Percentiles rank a stretch among this genome's conserved stretches.
These are phyloP conservation scores for Gossypium mustelinum DNA, from an alignment of 345 rosid genomes.

Conservation along the genomic window DNA sequence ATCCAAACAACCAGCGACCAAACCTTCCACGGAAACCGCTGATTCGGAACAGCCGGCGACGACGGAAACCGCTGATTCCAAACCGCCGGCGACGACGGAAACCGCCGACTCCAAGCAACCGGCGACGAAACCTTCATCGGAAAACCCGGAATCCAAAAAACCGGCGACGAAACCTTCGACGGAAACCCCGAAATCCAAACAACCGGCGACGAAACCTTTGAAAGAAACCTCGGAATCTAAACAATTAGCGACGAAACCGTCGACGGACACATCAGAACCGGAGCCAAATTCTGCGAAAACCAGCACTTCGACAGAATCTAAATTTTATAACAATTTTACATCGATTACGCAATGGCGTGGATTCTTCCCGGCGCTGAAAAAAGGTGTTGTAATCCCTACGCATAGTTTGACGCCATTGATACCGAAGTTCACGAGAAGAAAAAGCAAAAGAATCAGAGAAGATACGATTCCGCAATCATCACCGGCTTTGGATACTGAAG, in stretches of 20 bases:
- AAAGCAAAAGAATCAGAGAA: conserved; percentile 57
- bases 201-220: too few species aligned
- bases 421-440: conserved; percentile 70
- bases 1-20: neutral
- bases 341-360: conserved; percentile 38
- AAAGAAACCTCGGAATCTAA: neutral
- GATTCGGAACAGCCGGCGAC: conserved; percentile 1
- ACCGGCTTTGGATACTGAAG: conserved; percentile 45
- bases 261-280: conserved; percentile 21
- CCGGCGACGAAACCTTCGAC: too few species aligned
- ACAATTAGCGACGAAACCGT: neutral
- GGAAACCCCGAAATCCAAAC: too few species aligned
- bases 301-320: conserved; percentile 24
- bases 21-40: neutral
- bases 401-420: conserved; percentile 41
- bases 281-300: conserved; percentile 42
- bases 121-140: too few species aligned
- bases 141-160: neutral
- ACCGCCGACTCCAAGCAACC: too few species aligned
- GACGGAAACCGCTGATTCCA: too few species aligned
- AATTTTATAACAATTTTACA: neutral
- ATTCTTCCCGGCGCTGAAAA: conserved; percentile 53
- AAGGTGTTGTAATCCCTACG: conserved; percentile 44
- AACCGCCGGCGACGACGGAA: too few species aligned
- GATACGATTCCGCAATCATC: conserved; percentile 31